Evolutionary conservation across 1,139 yeast species (phyloP).

Genomic region (Protomyces arabidopsidicola): DNA sequence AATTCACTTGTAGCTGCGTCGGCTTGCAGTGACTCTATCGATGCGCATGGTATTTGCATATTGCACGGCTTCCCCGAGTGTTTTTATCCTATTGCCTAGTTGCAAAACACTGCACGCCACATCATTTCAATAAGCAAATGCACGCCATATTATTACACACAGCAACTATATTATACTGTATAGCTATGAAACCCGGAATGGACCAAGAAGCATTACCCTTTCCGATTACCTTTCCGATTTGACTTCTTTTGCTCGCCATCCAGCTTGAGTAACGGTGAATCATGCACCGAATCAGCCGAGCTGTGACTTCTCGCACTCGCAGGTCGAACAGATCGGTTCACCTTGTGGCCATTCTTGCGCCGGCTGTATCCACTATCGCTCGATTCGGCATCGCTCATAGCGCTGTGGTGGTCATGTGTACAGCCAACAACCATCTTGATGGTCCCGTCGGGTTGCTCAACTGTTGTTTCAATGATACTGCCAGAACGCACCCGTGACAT

Average conservation of each 20-base stretch:
- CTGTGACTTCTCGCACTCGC: background rate
- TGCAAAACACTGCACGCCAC: too few species aligned
- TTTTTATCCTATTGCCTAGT: too few species aligned
- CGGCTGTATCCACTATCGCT: slow-evolving; percentile 1
- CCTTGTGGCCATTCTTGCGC: slow-evolving; percentile 10
- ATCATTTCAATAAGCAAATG: too few species aligned
- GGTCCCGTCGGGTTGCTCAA: slow-evolving; percentile 17
- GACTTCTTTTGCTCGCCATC: background rate
- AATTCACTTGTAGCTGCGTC: too few species aligned
- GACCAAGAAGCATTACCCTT: too few species aligned
- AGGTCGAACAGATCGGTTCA: background rate
- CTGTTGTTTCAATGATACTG: slow-evolving; percentile 22
- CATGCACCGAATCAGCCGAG: background rate
- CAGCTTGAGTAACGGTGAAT: background rate
- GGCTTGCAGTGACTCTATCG: too few species aligned
- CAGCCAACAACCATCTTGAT: slow-evolving; percentile 21
- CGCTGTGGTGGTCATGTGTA: slow-evolving; percentile 10
- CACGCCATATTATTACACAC: too few species aligned
- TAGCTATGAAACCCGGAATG: too few species aligned
- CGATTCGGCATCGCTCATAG: slow-evolving; percentile 17
- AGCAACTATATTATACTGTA: too few species aligned
- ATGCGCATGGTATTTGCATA: too few species aligned
- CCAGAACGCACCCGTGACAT: slow-evolving; percentile 19
- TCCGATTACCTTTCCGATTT: too few species aligned
- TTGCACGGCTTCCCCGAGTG: too few species aligned